Evolutionary conservation across 441 rosid species (phyloP).

Genomic region (Corymbia citriodora): DNA sequence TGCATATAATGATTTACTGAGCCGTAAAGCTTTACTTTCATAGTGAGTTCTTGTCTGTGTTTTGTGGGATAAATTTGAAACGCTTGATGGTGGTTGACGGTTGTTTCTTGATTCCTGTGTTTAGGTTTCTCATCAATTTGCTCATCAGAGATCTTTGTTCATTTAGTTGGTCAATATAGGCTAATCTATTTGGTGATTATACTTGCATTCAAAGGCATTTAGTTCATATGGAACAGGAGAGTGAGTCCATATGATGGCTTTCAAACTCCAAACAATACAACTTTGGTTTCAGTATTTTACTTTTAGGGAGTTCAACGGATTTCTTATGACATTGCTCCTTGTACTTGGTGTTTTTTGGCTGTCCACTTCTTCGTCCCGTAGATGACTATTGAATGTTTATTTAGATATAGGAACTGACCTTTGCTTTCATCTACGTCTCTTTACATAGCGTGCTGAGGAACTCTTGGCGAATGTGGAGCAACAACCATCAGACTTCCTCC

Average conservation of each 20-base stretch:
- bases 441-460: slow-evolving; percentile 37
- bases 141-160: not conserved
- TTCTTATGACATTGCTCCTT: not conserved
- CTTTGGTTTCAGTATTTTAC: not conserved
- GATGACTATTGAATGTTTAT: not conserved
- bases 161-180: not conserved
- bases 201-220: not conserved
- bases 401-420: not conserved
- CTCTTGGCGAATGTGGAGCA: slow-evolving; percentile 44
- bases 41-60: not conserved
- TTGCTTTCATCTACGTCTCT: not conserved
- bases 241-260: not conserved
- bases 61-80: not conserved
- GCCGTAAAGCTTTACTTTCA: not conserved
- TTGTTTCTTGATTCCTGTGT: not conserved
- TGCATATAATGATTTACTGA: not conserved
- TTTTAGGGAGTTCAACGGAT: not conserved
- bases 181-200: not conserved
- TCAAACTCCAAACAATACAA: not conserved
- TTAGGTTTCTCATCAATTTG: not conserved
- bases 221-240: not conserved
- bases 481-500: slow-evolving; percentile 35
- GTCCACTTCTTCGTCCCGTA: not conserved
- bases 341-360: not conserved
- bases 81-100: not conserved